Percentiles rank a stretch among this genome's conserved stretches.
These are phyloP conservation scores for Candida golubevii DNA, from an alignment of 805 yeast species.

Conservation along the genomic window DNA sequence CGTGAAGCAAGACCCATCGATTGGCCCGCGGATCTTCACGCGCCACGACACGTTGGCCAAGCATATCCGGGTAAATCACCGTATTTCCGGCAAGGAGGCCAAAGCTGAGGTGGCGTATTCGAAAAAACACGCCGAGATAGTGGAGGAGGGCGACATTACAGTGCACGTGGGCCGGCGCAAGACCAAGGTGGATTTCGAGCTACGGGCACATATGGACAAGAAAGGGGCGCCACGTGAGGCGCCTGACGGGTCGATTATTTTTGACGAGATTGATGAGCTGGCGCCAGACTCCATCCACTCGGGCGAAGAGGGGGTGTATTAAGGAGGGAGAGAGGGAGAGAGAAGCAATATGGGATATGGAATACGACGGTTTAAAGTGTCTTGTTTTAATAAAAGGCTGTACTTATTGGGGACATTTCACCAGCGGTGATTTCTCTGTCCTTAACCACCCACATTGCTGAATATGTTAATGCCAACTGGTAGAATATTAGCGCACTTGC, in stretches of 20 bases:
- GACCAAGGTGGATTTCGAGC: conserved; percentile 43
- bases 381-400: too few species aligned
- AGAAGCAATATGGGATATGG: too few species aligned
- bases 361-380: too few species aligned
- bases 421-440: too few species aligned
- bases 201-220: conserved; percentile 43
- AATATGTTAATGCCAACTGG: too few species aligned
- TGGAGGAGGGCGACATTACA: conserved; percentile 45
- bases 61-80: conserved; percentile 59
- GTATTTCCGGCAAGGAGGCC: conserved; percentile 44
- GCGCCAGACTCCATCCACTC: conserved; percentile 14
- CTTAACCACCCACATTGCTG: too few species aligned
- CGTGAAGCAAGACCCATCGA: conserved; percentile 58
- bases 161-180: conserved; percentile 44
- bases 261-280: conserved; percentile 15
- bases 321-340: neutral
- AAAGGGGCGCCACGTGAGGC: conserved; percentile 17
- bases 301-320: conserved; percentile 8
- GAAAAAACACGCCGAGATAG: conserved; percentile 43
- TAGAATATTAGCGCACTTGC: too few species aligned
- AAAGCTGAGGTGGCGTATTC: conserved; percentile 45
- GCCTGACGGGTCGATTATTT: conserved; percentile 14
- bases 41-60: conserved; percentile 93
- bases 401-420: too few species aligned
- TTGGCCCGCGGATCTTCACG: conserved; percentile 74